Base-by-base conservation (phyloP, 352 stramenopile species). In the Phytophthora kernoviae region DNA sequence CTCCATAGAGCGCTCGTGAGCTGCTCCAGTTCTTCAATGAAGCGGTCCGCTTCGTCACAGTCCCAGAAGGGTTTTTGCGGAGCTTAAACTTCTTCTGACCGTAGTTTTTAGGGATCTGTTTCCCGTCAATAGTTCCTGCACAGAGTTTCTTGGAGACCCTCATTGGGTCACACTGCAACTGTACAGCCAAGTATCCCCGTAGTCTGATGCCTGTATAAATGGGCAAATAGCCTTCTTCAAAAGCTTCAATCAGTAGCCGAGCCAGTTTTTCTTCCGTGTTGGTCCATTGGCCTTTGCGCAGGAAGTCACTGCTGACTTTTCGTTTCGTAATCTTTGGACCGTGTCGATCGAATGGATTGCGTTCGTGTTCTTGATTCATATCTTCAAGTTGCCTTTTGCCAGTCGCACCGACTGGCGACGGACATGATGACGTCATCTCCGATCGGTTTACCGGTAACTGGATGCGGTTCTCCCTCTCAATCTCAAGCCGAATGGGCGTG, bases 91-190 rank as follows among this genome's bases (percentile, higher is more conserved):
- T 92, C 58, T 87, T 85, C 62, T 92, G 83, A 2, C 83, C 83
- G 46, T 84, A 92, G 52, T 93, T 93, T 44, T 87, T 91, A 0
- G 84, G 78, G 41, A 93, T 77, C 5, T 61, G 59, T 44, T 88
- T 88, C 42, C 80, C 80, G 44, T 89, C 80, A 40, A 93, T 84
- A 8, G 65, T 73, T 2, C 82, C 82, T 9, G 80, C 79, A 44
- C 81, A 91, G 26, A 93, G 69, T 40, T 93, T 93, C 68, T 93
- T 93, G 15, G 80, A 90, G 34, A 93, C 78, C 10, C 84, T 70
- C 84, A 93, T 93, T 32, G 84, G 84, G 32, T 91, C 84, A 36
- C 84, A 93, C 45, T 92, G 82, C 20, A 93, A 60, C 46, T 91
- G 82, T 24, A 90, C 75, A 2, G 82, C 84, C 48, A 93, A 65